These are phyloP conservation scores for Leishmania guyanensis DNA, from an alignment of 208 protist genomes.

Conservation along the genomic window DNA sequence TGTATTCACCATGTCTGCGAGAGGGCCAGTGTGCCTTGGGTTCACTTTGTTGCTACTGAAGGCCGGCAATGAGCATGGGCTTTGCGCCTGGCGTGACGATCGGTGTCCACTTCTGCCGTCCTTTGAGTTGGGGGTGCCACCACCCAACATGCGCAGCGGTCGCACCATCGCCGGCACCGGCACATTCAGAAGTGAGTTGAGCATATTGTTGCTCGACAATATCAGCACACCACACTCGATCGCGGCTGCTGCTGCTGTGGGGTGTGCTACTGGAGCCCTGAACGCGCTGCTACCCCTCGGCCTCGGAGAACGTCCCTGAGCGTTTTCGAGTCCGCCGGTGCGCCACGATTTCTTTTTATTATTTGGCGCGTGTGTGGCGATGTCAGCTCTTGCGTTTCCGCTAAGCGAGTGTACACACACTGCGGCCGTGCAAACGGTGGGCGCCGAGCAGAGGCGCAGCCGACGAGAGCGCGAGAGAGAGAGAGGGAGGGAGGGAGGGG, in stretches of 20 bases:
- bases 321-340: not conserved
- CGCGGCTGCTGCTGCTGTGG: not conserved
- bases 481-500: not conserved
- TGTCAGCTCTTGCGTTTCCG: not conserved
- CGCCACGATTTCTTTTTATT: not conserved
- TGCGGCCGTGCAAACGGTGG: not conserved
- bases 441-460: not conserved
- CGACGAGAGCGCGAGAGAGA: not conserved
- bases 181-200: slow-evolving; percentile 7
- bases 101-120: not conserved
- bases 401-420: slow-evolving; percentile 1
- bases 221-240: not conserved
- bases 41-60: not conserved
- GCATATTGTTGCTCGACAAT: slow-evolving; percentile 2
- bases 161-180: slow-evolving; percentile 20
- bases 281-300: not conserved
- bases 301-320: too few species aligned
- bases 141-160: slow-evolving; percentile 22
- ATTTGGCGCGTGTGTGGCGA: not conserved
- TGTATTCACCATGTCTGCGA: not conserved
- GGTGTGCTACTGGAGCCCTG: not conserved
- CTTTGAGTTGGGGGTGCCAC: slow-evolving; percentile 16
- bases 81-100: not conserved
- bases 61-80: not conserved
- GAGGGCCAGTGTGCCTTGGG: not conserved